Evolutionary conservation across 331 rosid genomes (phyloP).

Genomic region (Phaseolus coccineus): DNA sequence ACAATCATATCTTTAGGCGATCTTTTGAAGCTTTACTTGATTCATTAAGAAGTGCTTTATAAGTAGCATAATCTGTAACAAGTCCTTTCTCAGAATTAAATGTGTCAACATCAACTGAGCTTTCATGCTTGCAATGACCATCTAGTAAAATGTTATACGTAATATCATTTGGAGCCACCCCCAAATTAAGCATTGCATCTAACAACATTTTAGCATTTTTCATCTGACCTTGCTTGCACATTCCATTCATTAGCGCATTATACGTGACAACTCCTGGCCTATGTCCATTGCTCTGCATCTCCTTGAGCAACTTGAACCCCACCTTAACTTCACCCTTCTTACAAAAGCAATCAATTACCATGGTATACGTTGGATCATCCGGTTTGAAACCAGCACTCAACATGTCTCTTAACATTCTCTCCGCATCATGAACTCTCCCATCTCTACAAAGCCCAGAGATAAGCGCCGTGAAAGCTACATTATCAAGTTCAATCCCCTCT

Average conservation of each 20-base stretch:
- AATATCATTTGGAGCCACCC: slow-evolving; percentile 87
- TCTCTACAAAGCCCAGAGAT: slow-evolving; percentile 80
- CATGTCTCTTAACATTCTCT: slow-evolving; percentile 74
- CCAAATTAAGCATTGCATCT: slow-evolving; percentile 86
- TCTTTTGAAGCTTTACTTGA: slow-evolving; percentile 54
- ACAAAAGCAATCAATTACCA: slow-evolving; percentile 85
- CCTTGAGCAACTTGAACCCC: slow-evolving; percentile 80
- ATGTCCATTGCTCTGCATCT: slow-evolving; percentile 72
- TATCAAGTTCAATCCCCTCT: slow-evolving; percentile 68
- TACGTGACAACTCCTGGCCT: slow-evolving; percentile 77
- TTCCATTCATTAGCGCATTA: slow-evolving; percentile 87
- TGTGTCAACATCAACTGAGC: slow-evolving; percentile 51
- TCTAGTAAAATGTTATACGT: slow-evolving; percentile 85
- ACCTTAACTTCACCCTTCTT: slow-evolving; percentile 73
- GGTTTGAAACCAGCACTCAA: slow-evolving; percentile 71
- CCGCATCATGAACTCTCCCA: slow-evolving; percentile 72
- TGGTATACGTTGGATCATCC: slow-evolving; percentile 76
- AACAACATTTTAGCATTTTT: slow-evolving; percentile 87
- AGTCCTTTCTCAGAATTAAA: slow-evolving; percentile 73
- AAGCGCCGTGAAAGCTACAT: slow-evolving; percentile 80
- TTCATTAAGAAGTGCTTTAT: slow-evolving; percentile 65
- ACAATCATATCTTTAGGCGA: slow-evolving; percentile 58
- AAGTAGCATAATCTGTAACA: slow-evolving; percentile 78
- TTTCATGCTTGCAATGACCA: slow-evolving; percentile 81
- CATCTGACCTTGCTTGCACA: slow-evolving; percentile 96